A percentile compares a stretch with the other conserved stretches of the same genome.
Evolutionary conservation across 495 filamentous ascomycete species (phyloP).

Genomic region (Aspergillus nanangensis): DNA sequence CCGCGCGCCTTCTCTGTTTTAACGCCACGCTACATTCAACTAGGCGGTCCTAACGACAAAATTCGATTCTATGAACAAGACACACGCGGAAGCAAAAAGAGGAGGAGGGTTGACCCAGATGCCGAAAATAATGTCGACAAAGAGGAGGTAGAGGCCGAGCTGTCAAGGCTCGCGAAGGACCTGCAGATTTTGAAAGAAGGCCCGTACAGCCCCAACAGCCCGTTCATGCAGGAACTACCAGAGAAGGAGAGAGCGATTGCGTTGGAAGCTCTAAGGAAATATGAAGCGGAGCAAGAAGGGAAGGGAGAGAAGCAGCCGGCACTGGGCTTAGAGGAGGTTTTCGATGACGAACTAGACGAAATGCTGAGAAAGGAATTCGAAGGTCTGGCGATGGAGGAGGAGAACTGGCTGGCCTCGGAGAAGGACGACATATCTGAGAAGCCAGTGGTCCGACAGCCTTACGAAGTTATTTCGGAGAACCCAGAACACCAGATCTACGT

Average conservation of each 20-base stretch:
- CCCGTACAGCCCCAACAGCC: slow-evolving; percentile 37
- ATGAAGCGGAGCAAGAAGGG: slow-evolving; percentile 32
- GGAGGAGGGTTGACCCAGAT: slow-evolving; percentile 44
- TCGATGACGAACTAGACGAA: slow-evolving; percentile 42
- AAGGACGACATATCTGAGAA: slow-evolving; percentile 16
- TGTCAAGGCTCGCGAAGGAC: slow-evolving; percentile 51
- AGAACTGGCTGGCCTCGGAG: slow-evolving; percentile 26
- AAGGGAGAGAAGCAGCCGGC: slow-evolving; percentile 17
- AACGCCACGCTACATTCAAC: slow-evolving; percentile 30
- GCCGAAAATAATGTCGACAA: slow-evolving; percentile 44
- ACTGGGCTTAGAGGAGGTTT: slow-evolving; percentile 32
- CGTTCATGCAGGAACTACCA: slow-evolving; percentile 36
- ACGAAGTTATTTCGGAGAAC: slow-evolving; percentile 17
- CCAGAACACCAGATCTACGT: slow-evolving; percentile 27
- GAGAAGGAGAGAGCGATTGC: slow-evolving; percentile 37
- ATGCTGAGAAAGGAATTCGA: slow-evolving; percentile 41
- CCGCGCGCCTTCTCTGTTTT: slow-evolving; percentile 30
- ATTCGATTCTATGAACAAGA: slow-evolving; percentile 43
- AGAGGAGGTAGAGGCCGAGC: slow-evolving; percentile 39
- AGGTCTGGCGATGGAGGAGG: slow-evolving; percentile 34
- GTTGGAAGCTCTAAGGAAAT: slow-evolving; percentile 38
- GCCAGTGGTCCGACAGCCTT: slow-evolving; percentile 14
- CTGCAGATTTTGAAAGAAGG: slow-evolving; percentile 43
- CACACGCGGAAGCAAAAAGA: slow-evolving; percentile 25
- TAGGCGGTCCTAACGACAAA: slow-evolving; percentile 40